Percentiles rank a stretch among this genome's conserved stretches.
These are phyloP conservation scores for Fusarium sp. DNA, from an alignment of 2,329 filamentous ascomycete genomes.

Conservation along the genomic window DNA sequence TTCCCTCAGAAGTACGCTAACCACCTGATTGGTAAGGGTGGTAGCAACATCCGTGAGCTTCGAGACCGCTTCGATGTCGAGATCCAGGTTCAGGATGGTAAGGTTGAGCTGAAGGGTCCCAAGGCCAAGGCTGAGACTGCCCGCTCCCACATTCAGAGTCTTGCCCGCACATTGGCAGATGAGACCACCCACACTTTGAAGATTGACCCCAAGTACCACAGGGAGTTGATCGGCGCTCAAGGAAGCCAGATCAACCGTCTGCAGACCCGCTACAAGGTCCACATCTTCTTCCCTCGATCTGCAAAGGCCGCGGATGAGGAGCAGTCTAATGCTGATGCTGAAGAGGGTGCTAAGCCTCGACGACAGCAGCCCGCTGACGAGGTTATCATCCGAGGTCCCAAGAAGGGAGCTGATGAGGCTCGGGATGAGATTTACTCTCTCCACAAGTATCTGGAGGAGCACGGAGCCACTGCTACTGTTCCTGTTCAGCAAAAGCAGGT, in stretches of 20 bases:
- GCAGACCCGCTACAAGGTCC: slow-evolving; percentile 91
- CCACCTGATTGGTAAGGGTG: slow-evolving; percentile 78
- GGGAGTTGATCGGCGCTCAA: slow-evolving; percentile 90
- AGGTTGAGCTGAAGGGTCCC: slow-evolving; percentile 94
- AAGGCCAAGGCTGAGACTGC: slow-evolving; percentile 93
- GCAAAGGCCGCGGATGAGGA: slow-evolving; percentile 75
- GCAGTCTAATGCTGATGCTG: slow-evolving; percentile 75
- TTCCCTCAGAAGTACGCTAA: slow-evolving; percentile 97
- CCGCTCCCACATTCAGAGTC: slow-evolving; percentile 81
- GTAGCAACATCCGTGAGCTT: slow-evolving; percentile 74
- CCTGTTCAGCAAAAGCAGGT: slow-evolving; percentile 92
- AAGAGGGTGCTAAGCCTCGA: slow-evolving; percentile 73
- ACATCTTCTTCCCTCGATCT: slow-evolving; percentile 89
- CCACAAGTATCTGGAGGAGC: slow-evolving; percentile 89
- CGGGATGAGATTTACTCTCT: slow-evolving; percentile 91
- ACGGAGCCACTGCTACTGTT: slow-evolving; percentile 82
- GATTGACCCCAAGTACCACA: slow-evolving; percentile 93
- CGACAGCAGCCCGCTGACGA: slow-evolving; percentile 86
- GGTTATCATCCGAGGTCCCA: slow-evolving; percentile 90
- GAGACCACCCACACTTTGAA: slow-evolving; percentile 89
- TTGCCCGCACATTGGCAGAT: slow-evolving; percentile 88
- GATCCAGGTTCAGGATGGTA: slow-evolving; percentile 92
- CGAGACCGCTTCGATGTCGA: slow-evolving; percentile 76
- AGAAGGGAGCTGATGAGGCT: slow-evolving; percentile 91
- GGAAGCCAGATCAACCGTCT: slow-evolving; percentile 91